A percentile compares a stretch with the other conserved stretches of the same genome.
Evolutionary conservation across 1,139 yeast species (phyloP).

Genomic region (Scheffersomyces segobiensis): DNA sequence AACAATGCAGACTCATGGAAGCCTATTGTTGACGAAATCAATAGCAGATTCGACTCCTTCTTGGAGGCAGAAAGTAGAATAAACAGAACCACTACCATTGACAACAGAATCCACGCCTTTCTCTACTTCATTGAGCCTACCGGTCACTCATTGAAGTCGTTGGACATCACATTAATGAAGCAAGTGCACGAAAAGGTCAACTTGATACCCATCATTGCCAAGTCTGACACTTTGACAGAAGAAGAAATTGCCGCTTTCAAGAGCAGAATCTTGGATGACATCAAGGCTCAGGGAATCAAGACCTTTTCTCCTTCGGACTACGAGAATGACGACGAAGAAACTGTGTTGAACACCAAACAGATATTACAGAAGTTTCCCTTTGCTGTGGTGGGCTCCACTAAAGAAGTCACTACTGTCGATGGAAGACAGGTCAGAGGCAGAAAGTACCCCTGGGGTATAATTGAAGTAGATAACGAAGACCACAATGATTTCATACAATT

Average conservation of each 20-base stretch:
- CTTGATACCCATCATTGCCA: slow-evolving; percentile 91
- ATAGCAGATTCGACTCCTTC: slow-evolving; percentile 79
- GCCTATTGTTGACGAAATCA: slow-evolving; percentile 90
- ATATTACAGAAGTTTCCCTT: slow-evolving; percentile 79
- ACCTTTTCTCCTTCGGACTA: slow-evolving; percentile 78
- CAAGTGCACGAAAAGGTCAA: slow-evolving; percentile 89
- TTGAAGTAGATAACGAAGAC: slow-evolving; percentile 92
- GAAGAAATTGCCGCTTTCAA: slow-evolving; percentile 81
- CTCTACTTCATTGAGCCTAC: slow-evolving; percentile 95
- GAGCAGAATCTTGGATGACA: slow-evolving; percentile 71
- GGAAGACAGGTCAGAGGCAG: slow-evolving; percentile 91
- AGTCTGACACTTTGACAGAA: slow-evolving; percentile 89
- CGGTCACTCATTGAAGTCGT: slow-evolving; percentile 86
- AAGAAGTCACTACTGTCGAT: slow-evolving; percentile 67
- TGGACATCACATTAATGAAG: slow-evolving; percentile 89
- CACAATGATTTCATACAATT: slow-evolving; percentile 92
- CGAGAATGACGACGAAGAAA: slow-evolving; percentile 87
- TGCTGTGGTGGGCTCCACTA: slow-evolving; percentile 92
- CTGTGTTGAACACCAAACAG: slow-evolving; percentile 61
- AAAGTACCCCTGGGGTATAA: slow-evolving; percentile 95
- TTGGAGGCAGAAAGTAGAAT: slow-evolving; percentile 90
- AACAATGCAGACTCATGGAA: slow-evolving; percentile 90
- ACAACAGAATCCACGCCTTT: slow-evolving; percentile 84
- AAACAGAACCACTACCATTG: slow-evolving; percentile 70
- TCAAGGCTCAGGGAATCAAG: slow-evolving; percentile 71